phyloP scores from a whole-genome alignment of 225 moss, liverwort and hornwort genomes.

The Climacium dendroides region DNA sequence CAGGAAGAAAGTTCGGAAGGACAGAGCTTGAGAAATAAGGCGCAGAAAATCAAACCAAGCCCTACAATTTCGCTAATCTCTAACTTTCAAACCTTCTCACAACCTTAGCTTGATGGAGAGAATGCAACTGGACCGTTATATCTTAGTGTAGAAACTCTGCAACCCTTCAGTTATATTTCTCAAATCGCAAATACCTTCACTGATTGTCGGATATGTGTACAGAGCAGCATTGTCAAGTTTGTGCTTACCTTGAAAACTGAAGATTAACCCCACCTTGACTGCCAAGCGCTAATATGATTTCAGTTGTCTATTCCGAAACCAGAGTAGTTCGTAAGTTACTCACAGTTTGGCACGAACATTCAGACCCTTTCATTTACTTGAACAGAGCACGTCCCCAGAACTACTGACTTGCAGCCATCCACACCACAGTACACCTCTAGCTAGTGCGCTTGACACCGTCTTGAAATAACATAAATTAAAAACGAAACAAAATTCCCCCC shows the following conservation, averaged over 20 bases:
- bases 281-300: neutral
- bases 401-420: neutral
- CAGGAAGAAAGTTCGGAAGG: neutral
- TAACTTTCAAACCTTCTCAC: neutral
- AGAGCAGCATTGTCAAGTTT: neutral
- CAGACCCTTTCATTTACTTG: neutral
- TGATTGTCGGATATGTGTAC: neutral
- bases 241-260: neutral
- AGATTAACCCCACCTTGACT: neutral
- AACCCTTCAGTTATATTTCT: neutral
- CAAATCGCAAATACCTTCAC: neutral
- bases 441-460: neutral
- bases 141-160: neutral
- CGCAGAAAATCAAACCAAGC: neutral
- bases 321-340: neutral
- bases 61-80: neutral
- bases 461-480: neutral
- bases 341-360: slow-evolving; percentile 19
- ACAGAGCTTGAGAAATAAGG: neutral
- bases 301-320: neutral
- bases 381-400: neutral
- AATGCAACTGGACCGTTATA: neutral
- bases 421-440: neutral
- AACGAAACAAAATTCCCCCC: neutral
- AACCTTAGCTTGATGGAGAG: neutral